Evolutionary conservation across 768 basidiomycete genomes (phyloP), one percentile per base, ranked within the genome.

Genomic region (Pisolithus orientalis): DNA sequence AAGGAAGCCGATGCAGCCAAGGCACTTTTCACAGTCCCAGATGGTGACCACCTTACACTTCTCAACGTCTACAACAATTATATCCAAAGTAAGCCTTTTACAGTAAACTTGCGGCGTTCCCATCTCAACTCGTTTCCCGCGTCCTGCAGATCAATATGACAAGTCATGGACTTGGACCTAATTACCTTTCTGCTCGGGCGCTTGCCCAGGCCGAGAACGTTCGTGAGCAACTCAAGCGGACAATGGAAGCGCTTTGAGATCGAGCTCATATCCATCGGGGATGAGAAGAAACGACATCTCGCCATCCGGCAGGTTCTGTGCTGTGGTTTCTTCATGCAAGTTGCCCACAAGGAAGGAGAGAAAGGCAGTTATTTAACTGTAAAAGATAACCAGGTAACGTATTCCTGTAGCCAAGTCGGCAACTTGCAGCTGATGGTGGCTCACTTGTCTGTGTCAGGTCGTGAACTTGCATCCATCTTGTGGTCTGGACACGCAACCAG

Each of bases 271-370:
- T 84, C 84, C 6, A 75, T 81, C 2, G 67, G 65, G 27, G 87
- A 93, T 58, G 80, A 87, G 59, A 77, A 75, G 62, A 88, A 85
- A 63, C 79, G 87, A 57, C 87, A 81, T 66, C 56, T 72, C 49
- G 85, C 85, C 58, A 84, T 98, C 51, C 81, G 92, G 27, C 84
- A 85, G 68, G 87, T 87, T 0, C 75, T 98, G 21, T 87, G 90
- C 5, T 88, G 86, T 59, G 96, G 94, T 1, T 99, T 90, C 78
- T 99, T 97, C 72, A 97, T 96, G 95, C 95, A 97, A 65, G 83
- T 92, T 11, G 96, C 94, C 6, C 93, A 96, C 68, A 90, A 90
- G 66, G 93, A 94, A 64, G 90, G 91, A 3, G 90, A 92, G 65
- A 94, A 91, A 68, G 82, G 85, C 2, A 80, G 77, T 50, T 98